phyloP scores from a whole-genome alignment of 2,329 filamentous ascomycete genomes.

The Elsinoe batatas region DNA sequence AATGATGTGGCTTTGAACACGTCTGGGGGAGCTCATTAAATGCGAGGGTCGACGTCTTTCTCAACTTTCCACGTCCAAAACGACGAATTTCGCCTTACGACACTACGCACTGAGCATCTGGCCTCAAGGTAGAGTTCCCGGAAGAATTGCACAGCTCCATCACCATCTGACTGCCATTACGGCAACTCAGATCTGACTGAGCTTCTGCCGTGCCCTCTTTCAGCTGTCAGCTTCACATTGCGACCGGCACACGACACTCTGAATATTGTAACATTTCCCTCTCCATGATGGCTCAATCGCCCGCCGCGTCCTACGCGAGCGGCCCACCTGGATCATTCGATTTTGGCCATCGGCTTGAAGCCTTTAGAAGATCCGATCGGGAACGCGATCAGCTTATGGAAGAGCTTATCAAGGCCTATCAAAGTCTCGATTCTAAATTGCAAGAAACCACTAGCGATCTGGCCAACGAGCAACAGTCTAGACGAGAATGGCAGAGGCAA shows the following conservation, averaged over 20 bases:
- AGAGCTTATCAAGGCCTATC: conserved; percentile 25
- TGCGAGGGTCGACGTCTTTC: not conserved
- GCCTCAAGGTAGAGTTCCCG: too few species aligned
- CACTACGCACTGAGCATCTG: too few species aligned
- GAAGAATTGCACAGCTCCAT: not conserved
- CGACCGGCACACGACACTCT: not conserved
- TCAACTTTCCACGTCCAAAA: not conserved
- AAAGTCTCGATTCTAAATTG: conserved; percentile 25
- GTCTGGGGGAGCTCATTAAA: not conserved
- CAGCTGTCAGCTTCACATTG: not conserved
- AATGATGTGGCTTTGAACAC: not conserved
- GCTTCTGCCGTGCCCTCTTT: not conserved
- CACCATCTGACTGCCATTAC: not conserved
- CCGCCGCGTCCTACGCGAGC: not conserved
- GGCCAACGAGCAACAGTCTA: conserved; percentile 28
- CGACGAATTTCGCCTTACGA: not conserved
- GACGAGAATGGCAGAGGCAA: conserved; percentile 28
- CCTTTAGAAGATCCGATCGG: conserved; percentile 24
- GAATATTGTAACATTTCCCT: not conserved
- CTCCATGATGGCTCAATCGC: not conserved
- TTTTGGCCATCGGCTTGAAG: conserved; percentile 20
- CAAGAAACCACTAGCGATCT: conserved; percentile 28
- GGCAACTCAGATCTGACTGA: not conserved
- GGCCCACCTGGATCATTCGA: not conserved
- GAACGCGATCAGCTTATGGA: conserved; percentile 19